Percentiles rank a stretch among this genome's conserved stretches.
Conservation (phyloP, 495 filamentous ascomycete species). For the Penicillium coffeae region DNA sequence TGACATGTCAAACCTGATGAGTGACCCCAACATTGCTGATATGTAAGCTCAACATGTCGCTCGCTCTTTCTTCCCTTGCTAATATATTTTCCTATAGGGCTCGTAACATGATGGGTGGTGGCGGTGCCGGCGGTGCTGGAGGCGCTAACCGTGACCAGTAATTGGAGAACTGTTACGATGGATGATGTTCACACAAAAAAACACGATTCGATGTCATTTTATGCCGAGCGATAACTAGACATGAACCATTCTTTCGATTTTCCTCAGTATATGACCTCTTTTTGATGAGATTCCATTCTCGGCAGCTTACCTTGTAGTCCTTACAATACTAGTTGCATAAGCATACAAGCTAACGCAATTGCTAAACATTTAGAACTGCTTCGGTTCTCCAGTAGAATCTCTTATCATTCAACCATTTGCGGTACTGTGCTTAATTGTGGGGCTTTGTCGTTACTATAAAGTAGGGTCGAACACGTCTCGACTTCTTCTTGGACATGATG, state of each 20-base stretch:
- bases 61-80: conserved; percentile 8
- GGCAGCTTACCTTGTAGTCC: too few species aligned
- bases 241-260: conserved; percentile 4
- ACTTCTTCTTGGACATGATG: conserved; percentile 14
- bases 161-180: conserved; percentile 9
- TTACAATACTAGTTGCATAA: too few species aligned
- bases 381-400: too few species aligned
- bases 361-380: too few species aligned
- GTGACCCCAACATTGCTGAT: conserved; percentile 83
- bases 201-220: conserved; percentile 22
- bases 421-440: too few species aligned
- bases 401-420: too few species aligned
- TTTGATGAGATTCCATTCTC: too few species aligned
- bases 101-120: conserved; percentile 71
- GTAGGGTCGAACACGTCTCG: too few species aligned
- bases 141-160: conserved; percentile 11
- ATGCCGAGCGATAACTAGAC: conserved; percentile 20
- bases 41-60: conserved; percentile 61
- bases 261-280: too few species aligned
- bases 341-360: too few species aligned
- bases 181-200: conserved; percentile 19
- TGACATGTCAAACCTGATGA: conserved; percentile 76
- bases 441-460: too few species aligned
- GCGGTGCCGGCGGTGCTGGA: conserved; percentile 40
- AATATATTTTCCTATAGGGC: conserved; percentile 50